phyloP scores from a whole-genome alignment of 176 grass and related monocot genomes.

The Aegilops umbellulata region DNA sequence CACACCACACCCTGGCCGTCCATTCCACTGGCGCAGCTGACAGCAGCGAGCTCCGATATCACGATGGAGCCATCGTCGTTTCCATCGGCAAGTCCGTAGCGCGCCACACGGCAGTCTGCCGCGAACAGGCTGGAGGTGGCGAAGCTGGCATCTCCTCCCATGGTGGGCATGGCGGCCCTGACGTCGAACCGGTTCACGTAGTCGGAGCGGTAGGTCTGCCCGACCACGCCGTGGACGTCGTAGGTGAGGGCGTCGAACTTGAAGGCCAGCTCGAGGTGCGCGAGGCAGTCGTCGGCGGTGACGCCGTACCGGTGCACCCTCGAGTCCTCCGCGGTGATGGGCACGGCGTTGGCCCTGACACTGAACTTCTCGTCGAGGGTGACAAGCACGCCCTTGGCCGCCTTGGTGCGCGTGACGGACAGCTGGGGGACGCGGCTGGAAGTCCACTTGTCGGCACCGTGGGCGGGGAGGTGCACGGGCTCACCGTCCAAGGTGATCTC shows the following conservation, averaged over 20 bases:
- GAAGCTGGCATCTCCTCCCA: too few relatives aligned
- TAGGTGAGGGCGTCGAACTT: slow-evolving; percentile 37
- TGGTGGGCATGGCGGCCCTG: too few relatives aligned
- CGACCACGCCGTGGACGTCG: not conserved
- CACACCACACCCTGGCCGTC: not conserved
- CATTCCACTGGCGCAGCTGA: not conserved
- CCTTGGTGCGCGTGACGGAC: slow-evolving; percentile 36
- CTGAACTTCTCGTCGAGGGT: slow-evolving; percentile 30
- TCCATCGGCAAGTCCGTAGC: too few relatives aligned
- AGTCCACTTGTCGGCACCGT: not conserved
- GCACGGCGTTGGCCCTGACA: slow-evolving; percentile 43
- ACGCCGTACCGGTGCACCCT: slow-evolving; percentile 48
- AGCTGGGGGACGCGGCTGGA: slow-evolving; percentile 13
- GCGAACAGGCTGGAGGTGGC: too few relatives aligned
- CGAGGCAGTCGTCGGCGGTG: slow-evolving; percentile 34
- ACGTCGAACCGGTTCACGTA: not conserved
- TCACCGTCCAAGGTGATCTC: slow-evolving; percentile 33
- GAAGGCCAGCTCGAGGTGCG: slow-evolving; percentile 51
- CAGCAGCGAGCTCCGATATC: too few relatives aligned
- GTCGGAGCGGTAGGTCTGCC: not conserved
- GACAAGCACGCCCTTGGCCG: slow-evolving; percentile 38
- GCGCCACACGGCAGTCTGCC: too few relatives aligned
- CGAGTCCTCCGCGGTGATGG: slow-evolving; percentile 56
- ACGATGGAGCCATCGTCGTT: too few relatives aligned
- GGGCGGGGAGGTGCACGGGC: not conserved